These are phyloP conservation scores for Sporothrix protearum DNA, from an alignment of 2,329 filamentous ascomycete genomes.

Conservation along the genomic window DNA sequence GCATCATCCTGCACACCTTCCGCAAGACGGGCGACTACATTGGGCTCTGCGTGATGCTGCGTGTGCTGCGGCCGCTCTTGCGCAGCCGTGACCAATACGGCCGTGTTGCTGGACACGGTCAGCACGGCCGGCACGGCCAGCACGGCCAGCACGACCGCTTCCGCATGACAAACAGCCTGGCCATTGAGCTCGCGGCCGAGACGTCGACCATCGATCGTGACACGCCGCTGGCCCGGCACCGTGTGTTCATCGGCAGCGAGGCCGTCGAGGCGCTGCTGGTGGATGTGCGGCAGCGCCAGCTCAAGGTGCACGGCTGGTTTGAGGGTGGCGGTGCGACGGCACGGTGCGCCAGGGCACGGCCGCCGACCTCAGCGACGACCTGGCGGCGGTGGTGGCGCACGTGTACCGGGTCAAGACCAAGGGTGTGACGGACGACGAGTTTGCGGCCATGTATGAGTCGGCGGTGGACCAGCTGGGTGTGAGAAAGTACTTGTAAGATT, in stretches of 20 bases:
- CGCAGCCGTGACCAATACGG: slow-evolving; percentile 8
- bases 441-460: slow-evolving; percentile 28
- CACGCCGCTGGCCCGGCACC: slow-evolving; percentile 31
- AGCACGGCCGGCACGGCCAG: background rate
- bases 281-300: slow-evolving; percentile 12
- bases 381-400: slow-evolving; percentile 31
- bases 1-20: slow-evolving; percentile 39
- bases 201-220: slow-evolving; percentile 26
- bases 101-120: too few relatives aligned
- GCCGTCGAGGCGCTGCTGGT: slow-evolving; percentile 31
- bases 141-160: slow-evolving; percentile 27
- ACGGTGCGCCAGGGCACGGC: background rate
- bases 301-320: background rate
- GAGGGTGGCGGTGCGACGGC: background rate
- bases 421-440: slow-evolving; percentile 24
- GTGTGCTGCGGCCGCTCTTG: slow-evolving; percentile 33
- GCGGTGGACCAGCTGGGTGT: slow-evolving; percentile 34
- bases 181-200: slow-evolving; percentile 37
- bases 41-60: slow-evolving; percentile 46
- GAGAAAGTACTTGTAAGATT: slow-evolving; percentile 27
- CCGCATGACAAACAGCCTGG: slow-evolving; percentile 33
- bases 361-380: slow-evolving; percentile 31
- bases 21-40: slow-evolving; percentile 46
- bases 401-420: slow-evolving; percentile 26
- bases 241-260: slow-evolving; percentile 32